Evolutionary conservation across 1,139 yeast genomes (phyloP), one percentile per base, ranked within the genome.

Genomic region (Zygosaccharomyces sapae): DNA sequence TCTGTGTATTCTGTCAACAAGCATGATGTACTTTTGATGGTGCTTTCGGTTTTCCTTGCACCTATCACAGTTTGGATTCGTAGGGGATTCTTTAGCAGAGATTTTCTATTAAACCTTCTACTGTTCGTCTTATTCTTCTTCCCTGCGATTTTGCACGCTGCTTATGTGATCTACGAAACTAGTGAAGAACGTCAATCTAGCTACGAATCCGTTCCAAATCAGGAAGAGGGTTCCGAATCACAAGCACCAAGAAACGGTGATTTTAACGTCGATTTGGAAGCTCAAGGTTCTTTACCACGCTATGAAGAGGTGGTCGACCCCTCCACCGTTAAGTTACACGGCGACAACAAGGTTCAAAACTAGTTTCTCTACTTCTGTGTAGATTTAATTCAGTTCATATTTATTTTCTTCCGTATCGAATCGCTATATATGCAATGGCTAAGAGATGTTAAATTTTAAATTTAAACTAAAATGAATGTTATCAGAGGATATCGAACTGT

Each of bases 121-220:
- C 42, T 63, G n/a, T 54, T 55, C 12, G 12, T 58, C 1, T 24
- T 59, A 8, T 45, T 59, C n/a, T 59, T 54, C 43, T 49, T 63
- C 46, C 65, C 65, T 10, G 65, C 63, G 3, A 48, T 53, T 3
- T 42, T 61, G n/a, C 65, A 63, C 46, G 58, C 63, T 6, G 48
- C 55, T 10, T 62, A 58, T 44, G 55, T 62, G 6, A 48, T 62
- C 12, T 54, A 59, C 39, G 58, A 52, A 44, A 57, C 64, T 4
- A 57, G 62, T 42, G 40, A 38, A 4, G 59, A 58, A 44, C 52
- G 62, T 31, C 38, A 38, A 22, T 34, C 38, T n/a, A 48, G 45
- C 30, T 49, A 44, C 40, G 45, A 43, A 16, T 27, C 45, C 7
- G 38, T 46, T 4, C 36, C 48, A 10, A 16, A 34, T 19, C 44